Evolutionary conservation across 352 stramenopile species (phyloP), one percentile per base, ranked within the genome.

Genomic region (Phytopythium mirpurense): DNA sequence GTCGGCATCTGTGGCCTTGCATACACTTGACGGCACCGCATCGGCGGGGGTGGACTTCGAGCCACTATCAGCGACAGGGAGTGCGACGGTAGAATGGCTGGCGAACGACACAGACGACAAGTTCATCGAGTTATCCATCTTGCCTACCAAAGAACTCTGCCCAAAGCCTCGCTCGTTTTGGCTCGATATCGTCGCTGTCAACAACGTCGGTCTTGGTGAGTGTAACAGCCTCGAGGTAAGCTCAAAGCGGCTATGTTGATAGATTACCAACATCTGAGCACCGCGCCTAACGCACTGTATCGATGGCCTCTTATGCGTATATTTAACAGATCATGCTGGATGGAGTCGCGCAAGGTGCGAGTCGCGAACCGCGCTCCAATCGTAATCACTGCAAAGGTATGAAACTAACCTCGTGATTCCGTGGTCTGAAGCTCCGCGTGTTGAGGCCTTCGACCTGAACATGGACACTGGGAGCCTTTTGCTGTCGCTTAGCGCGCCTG

Each of bases 21-120:
- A 68, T 18, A 76, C 68, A 0, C 21, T 86, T 7, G 64, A 72
- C 18, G 68, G 56, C 26, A 88, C 83, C n/a, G 78, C 79, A n/a
- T 67, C 38, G 2, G 51, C 49, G 3, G 70, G 70, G 8, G 56
- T 87, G 8, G 83, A 93, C 54, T 90, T 72, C 50, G 62, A 69
- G 2, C 31, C 68, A 7, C 23, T 90, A 4, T 44, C 43, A 1
- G 31, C 53, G 8, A 43, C 60, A 16, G 34, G 47, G 3, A 0
- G 3, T 27, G 52, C 40, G 18, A 23, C 56, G 2, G 24, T 81
- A 15, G 26, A 23, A 18, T 90, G 79, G 79, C 26, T 4, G 9
- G 70, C 75, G 19, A 57, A 43, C 8, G 69, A 81, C 15, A 52
- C n/a, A 10, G 37, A 57, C 0, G 51, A 60, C 34, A 87, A 90